These are phyloP conservation scores for Xylaria sp. DNA, from an alignment of 2,329 filamentous ascomycete genomes.

Conservation along the genomic window DNA sequence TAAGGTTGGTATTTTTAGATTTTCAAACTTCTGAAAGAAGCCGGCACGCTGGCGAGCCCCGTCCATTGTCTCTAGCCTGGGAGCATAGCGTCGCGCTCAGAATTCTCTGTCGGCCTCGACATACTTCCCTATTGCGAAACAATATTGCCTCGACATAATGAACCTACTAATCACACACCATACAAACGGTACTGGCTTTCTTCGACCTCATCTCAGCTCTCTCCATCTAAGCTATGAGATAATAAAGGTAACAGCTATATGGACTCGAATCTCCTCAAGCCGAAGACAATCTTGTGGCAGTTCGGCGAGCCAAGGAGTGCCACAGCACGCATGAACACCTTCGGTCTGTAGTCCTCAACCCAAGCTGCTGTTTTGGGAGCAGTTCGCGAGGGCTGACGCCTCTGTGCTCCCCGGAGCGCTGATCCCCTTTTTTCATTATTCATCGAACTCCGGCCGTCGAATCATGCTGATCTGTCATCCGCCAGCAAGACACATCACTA, in stretches of 20 bases:
- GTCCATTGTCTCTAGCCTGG: background rate
- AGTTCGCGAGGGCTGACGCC: conserved; percentile 6
- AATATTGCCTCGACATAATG: background rate
- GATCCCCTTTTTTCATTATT: background rate
- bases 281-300: background rate
- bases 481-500: background rate
- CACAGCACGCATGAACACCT: background rate
- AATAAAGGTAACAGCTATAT: background rate
- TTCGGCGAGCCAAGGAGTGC: background rate
- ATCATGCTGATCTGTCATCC: conserved; percentile 7
- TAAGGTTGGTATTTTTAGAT: background rate
- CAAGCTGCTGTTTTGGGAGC: background rate
- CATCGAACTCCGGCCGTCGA: background rate
- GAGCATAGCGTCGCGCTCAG: background rate
- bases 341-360: background rate
- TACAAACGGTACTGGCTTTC: background rate
- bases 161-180: background rate
- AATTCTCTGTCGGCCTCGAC: background rate
- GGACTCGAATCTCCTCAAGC: background rate
- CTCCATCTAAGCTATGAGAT: background rate
- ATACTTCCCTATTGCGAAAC: background rate
- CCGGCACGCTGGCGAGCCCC: background rate
- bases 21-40: background rate
- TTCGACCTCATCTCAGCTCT: background rate
- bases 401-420: background rate